A percentile compares a stretch with the other conserved stretches of the same genome.
Evolutionary conservation across 768 basidiomycete species (phyloP).

Genomic region (Boletus eberwhitei): DNA sequence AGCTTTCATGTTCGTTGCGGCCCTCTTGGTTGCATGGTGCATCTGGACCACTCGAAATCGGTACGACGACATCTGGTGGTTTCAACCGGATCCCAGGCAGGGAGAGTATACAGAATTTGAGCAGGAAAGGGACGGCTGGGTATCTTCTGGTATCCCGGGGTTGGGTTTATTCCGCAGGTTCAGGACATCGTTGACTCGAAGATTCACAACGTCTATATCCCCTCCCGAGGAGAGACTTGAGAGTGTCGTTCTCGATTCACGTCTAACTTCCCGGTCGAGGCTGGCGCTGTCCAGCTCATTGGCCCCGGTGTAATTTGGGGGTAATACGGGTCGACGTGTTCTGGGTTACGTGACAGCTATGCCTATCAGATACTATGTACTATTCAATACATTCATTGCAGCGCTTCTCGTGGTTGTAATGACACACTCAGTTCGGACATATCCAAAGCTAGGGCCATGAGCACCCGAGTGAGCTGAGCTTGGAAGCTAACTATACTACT

Average conservation of each 20-base stretch:
- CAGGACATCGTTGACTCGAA: neutral
- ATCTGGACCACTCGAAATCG: constrained; percentile 31
- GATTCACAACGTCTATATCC: neutral
- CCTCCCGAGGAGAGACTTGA: neutral
- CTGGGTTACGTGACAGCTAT: too few relatives aligned
- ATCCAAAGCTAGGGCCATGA: too few relatives aligned
- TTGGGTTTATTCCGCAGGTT: neutral
- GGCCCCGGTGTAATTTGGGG: too few relatives aligned
- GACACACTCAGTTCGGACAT: too few relatives aligned
- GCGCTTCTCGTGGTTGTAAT: too few relatives aligned
- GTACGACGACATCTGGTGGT: constrained; percentile 23
- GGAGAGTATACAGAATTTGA: neutral
- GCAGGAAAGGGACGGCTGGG: neutral
- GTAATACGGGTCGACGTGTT: too few relatives aligned
- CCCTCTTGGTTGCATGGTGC: constrained; percentile 42
- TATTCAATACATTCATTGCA: too few relatives aligned
- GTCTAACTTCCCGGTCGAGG: neutral
- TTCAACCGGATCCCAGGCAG: constrained; percentile 18
- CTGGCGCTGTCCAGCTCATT: neutral
- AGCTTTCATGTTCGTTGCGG: constrained; percentile 25
- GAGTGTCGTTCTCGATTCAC: neutral
- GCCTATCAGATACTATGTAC: too few relatives aligned
- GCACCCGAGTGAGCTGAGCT: too few relatives aligned
- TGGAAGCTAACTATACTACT: too few relatives aligned
- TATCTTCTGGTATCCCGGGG: neutral